Base-by-base conservation (phyloP, 345 rosid genomes). In the Acer negundo region DNA sequence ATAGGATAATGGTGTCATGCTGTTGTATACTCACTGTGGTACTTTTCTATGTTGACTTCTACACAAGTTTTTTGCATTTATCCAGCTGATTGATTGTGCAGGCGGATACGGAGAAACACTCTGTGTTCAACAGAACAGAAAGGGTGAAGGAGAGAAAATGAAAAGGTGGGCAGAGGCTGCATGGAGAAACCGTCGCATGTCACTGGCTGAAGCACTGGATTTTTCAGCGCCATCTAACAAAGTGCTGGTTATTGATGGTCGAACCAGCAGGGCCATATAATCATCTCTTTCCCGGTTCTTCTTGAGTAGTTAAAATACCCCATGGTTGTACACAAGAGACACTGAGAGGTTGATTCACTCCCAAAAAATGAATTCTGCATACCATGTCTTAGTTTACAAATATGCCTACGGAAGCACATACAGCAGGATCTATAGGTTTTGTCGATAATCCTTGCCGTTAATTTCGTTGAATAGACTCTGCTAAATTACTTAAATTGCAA, bases 21-120 rank as follows among this genome's bases (percentile, higher is more conserved):
- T 67, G 47, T n/a, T 67, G 49, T 17, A 62, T 19, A 24, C 40
- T 62, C 13, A 26, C 16, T 23, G 38, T 7, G 55, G 7, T 61
- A 19, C 62, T 70, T 51, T 70, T 8, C 6, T 15, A 70, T 31
- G 51, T 56, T 72, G 75, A 20, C 49, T 28, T 70, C 38, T 26
- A 26, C 42, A 3, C 20, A 16, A 16, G 15, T 24, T 2, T 56
- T 72, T 72, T 55, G 66, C 44, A 42, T 62, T 67, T 3, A 73
- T 44, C 51, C 0, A 2, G 17, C 20, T 28, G 46, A 51, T 64
- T 72, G 63, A 61, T 80, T 78, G 15, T 47, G 75, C 76, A 92
- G 98, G 95, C 19, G 97, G 94, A 7, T 91, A 91, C 79, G 98
- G 91, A 1, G 97, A 89, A 82, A 80, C 82, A 24, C 98, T 94